Evolutionary conservation across 2,329 filamentous ascomycete genomes (phyloP), one percentile per base, ranked within the genome.

Genomic region (Trichoderma citrinoviride): DNA sequence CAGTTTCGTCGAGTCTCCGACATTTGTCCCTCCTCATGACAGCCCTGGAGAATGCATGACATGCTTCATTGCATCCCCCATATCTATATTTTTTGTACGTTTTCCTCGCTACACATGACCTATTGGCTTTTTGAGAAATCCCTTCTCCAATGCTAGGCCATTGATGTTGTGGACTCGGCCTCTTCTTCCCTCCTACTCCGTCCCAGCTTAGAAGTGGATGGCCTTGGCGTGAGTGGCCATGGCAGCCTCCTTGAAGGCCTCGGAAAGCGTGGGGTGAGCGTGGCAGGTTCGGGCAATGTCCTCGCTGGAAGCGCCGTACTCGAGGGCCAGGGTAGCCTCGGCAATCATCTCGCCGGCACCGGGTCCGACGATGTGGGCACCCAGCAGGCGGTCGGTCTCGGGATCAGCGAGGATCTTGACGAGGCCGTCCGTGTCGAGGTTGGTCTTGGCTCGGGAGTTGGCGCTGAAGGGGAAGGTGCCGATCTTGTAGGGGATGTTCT

Each of bases 331-430:
- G 14, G 93, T 95, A 70, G 90, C 95, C 83, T 99, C 95, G 2
- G 95, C 95, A 82, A 99, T 97, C 95, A 99, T 98, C 85, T 99
- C 95, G 74, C 95, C 95, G 49, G 95, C 95, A 77, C 95, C 95
- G 72, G 95, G 86, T 66, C 95, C 95, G 73, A 99, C 90, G 79
- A 99, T 98, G 85, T 99, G 95, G 69, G 97, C 90, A 70, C 95
- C 95, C 68, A 99, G 84, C 71, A 99, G 90, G 71, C 95, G 88
- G 80, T 99, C 95, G 41, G 95, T 99, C 85, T 98, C 91, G 58
- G 93, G 92, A 77, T 99, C 95, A 43, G 93, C 90, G 68, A 99
- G 84, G 83, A 99, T 96, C 86, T 99, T 99, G 73, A 99, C 95
- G 79, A 97, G 82, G 72, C 95, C 95, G 66, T 99, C 95, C 41